These are phyloP conservation scores for Elsinoe batatas DNA, from an alignment of 2,329 filamentous ascomycete genomes.

Conservation along the genomic window DNA sequence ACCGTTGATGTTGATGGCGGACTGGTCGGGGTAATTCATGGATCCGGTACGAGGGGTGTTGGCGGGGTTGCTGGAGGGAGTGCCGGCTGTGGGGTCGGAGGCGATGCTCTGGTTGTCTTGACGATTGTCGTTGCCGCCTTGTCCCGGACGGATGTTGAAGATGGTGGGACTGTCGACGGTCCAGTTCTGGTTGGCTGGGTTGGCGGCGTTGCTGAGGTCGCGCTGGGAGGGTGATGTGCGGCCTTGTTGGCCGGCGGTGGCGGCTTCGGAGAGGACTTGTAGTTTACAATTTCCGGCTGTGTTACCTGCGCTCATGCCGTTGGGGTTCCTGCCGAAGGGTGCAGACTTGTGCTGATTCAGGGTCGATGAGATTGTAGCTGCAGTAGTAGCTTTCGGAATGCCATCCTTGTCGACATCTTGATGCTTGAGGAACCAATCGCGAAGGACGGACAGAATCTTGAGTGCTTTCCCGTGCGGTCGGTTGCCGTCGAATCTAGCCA, in stretches of 20 bases:
- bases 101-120: neutral
- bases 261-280: conserved; percentile 16
- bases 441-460: conserved; percentile 36
- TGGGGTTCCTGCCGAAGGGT: conserved; percentile 9
- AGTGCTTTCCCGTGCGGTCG: conserved; percentile 40
- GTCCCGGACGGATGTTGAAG: neutral
- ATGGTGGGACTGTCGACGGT: conserved; percentile 15
- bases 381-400: neutral
- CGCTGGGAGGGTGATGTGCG: conserved; percentile 3
- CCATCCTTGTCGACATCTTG: conserved; percentile 20
- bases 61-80: neutral
- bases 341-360: neutral
- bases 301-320: neutral
- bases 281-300: conserved; percentile 6
- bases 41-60: neutral
- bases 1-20: neutral
- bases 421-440: conserved; percentile 35
- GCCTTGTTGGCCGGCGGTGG: conserved; percentile 15
- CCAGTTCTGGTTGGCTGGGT: conserved; percentile 12
- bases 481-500: conserved; percentile 32
- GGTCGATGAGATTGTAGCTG: neutral
- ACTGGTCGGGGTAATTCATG: neutral
- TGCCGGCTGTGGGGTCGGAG: neutral
- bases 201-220: neutral
- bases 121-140: neutral